Evolutionary conservation across 2,329 filamentous ascomycete genomes (phyloP).

Genomic region (Paracoccidioides brasiliensis): DNA sequence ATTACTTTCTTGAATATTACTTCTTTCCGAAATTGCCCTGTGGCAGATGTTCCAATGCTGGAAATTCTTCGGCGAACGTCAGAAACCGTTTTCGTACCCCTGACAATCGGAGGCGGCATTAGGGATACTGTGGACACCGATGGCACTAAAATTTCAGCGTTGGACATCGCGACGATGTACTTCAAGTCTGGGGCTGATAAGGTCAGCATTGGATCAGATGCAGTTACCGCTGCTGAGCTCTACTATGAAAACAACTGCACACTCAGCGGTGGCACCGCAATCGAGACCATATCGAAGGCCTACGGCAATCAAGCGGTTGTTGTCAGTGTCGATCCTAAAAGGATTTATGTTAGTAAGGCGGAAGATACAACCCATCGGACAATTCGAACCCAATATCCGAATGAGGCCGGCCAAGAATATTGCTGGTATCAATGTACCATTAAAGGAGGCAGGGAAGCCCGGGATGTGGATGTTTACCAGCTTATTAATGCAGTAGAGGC

Average conservation of each 20-base stretch:
- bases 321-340: constrained; percentile 84
- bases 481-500: constrained; percentile 80
- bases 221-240: constrained; percentile 81
- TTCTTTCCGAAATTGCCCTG: constrained; percentile 85
- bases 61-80: constrained; percentile 80
- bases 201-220: constrained; percentile 91
- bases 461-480: constrained; percentile 84
- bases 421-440: constrained; percentile 99
- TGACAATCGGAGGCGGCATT: constrained; percentile 93
- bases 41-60: constrained; percentile 89
- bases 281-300: constrained; percentile 84
- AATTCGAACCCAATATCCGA: constrained; percentile 54
- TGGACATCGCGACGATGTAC: constrained; percentile 92
- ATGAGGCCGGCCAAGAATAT: constrained; percentile 62
- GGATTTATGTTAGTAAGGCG: constrained; percentile 65
- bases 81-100: constrained; percentile 83
- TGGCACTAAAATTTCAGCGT: constrained; percentile 70
- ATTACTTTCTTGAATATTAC: constrained; percentile 98
- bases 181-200: constrained; percentile 97
- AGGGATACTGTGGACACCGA: constrained; percentile 83
- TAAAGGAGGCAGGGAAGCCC: constrained; percentile 86
- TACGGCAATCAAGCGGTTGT: constrained; percentile 97
- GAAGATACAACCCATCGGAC: constrained; percentile 61
- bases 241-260: constrained; percentile 61
- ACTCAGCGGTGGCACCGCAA: constrained; percentile 70